phyloP scores from a whole-genome alignment of 2,329 filamentous ascomycete species.

The Westerdykella sp. region DNA sequence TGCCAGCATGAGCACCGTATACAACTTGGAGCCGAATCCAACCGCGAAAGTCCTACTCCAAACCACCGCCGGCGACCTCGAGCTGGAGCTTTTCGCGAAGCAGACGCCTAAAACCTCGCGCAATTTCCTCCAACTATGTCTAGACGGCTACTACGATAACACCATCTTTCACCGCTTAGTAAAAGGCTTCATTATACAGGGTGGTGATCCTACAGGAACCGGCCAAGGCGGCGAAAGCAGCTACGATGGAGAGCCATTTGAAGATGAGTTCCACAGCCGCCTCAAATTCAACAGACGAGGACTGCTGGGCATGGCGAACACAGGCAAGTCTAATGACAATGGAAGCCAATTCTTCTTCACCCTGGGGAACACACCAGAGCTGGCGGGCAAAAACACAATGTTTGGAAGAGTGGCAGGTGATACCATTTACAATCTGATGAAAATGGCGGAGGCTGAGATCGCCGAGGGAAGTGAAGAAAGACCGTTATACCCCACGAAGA shows the following conservation, averaged over 20 bases:
- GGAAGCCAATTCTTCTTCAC: slow-evolving; percentile 98
- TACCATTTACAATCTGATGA: slow-evolving; percentile 91
- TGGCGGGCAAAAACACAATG: slow-evolving; percentile 85
- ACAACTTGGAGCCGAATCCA: slow-evolving; percentile 90
- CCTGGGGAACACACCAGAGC: slow-evolving; percentile 70
- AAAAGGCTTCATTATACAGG: slow-evolving; percentile 87
- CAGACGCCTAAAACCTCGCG: slow-evolving; percentile 86
- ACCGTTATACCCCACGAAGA: slow-evolving; percentile 77
- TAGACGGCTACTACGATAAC: slow-evolving; percentile 91
- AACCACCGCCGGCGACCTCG: slow-evolving; percentile 82
- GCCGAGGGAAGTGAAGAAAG: slow-evolving; percentile 69
- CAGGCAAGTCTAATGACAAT: slow-evolving; percentile 69
- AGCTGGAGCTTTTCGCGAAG: slow-evolving; percentile 89
- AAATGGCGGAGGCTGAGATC: slow-evolving; percentile 84
- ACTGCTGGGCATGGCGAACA: slow-evolving; percentile 93
- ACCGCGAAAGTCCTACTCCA: slow-evolving; percentile 87
- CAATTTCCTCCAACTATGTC: slow-evolving; percentile 91
- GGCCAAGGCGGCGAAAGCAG: slow-evolving; percentile 89
- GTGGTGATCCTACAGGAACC: slow-evolving; percentile 88
- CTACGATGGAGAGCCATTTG: slow-evolving; percentile 74
- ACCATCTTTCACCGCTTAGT: slow-evolving; percentile 93
- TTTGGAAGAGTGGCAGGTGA: slow-evolving; percentile 90
- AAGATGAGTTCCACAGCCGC: slow-evolving; percentile 86
- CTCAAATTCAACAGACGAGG: slow-evolving; percentile 90
- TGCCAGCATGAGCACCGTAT: slow-evolving; percentile 70